Evolutionary conservation across 2,329 filamentous ascomycete genomes (phyloP).

Genomic region (Emmonsiellopsis sp.): DNA sequence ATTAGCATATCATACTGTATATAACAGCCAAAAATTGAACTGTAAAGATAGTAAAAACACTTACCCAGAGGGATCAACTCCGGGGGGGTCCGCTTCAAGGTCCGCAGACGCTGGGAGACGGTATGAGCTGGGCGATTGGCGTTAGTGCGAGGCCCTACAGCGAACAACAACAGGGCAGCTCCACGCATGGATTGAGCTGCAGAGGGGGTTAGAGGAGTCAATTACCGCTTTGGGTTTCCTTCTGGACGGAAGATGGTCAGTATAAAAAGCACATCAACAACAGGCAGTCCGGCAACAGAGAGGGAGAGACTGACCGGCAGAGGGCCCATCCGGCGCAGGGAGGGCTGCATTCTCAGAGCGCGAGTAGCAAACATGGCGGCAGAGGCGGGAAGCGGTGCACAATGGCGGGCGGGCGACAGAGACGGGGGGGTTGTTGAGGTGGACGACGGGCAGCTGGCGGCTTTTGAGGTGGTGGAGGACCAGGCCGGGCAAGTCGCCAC

Average conservation of each 20-base stretch:
- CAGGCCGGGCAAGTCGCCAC: neutral
- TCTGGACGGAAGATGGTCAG: slow-evolving; percentile 41
- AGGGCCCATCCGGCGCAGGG: slow-evolving; percentile 42
- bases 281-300: slow-evolving; percentile 12
- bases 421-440: neutral
- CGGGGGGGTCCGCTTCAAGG: slow-evolving; percentile 78
- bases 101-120: slow-evolving; percentile 87
- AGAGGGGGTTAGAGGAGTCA: neutral
- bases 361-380: slow-evolving; percentile 56
- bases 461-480: too few species aligned
- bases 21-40: neutral
- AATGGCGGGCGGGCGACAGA: neutral
- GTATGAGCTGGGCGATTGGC: slow-evolving; percentile 63
- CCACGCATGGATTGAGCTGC: neutral
- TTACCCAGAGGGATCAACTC: slow-evolving; percentile 92
- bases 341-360: slow-evolving; percentile 52
- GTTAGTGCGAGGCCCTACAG: neutral
- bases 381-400: neutral
- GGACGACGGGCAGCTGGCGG: too few species aligned
- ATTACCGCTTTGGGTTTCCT: slow-evolving; percentile 56
- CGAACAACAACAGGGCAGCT: too few species aligned
- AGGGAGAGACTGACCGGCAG: slow-evolving; percentile 54
- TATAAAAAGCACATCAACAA: slow-evolving; percentile 10
- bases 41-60: slow-evolving; percentile 22
- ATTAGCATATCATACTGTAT: slow-evolving; percentile 15